Evolutionary conservation across 345 rosid genomes (phyloP).

Genomic region (Isatis tinctoria): DNA sequence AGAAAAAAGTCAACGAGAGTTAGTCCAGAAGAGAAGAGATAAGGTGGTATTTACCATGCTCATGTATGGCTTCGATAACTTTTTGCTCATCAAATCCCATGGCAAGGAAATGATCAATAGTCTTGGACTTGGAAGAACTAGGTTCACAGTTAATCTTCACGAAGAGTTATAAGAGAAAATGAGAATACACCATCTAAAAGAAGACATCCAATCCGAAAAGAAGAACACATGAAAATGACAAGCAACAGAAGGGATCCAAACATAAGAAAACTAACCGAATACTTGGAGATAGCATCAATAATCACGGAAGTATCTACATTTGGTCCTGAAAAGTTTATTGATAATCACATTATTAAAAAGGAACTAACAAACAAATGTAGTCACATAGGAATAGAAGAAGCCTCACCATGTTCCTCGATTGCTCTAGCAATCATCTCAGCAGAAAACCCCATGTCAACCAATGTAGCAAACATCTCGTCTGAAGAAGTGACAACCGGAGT

Average conservation of each 20-base stretch:
- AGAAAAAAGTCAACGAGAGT: not conserved
- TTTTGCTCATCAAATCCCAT: slow-evolving; percentile 72
- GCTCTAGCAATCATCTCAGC: slow-evolving; percentile 25
- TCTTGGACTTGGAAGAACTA: slow-evolving; percentile 52
- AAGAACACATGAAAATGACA: not conserved
- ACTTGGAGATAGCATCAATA: slow-evolving; percentile 25
- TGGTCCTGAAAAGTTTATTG: slow-evolving; percentile 5
- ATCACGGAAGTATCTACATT: slow-evolving; percentile 13
- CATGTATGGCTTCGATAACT: slow-evolving; percentile 56
- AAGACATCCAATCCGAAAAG: not conserved
- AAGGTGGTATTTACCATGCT: slow-evolving; percentile 47
- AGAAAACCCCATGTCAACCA: slow-evolving; percentile 26
- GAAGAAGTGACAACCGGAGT: slow-evolving; percentile 14
- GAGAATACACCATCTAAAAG: not conserved
- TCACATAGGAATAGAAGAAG: not conserved
- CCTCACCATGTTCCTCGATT: slow-evolving; percentile 25
- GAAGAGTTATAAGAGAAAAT: not conserved
- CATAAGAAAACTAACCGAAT: slow-evolving; percentile 10
- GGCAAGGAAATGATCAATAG: slow-evolving; percentile 50
- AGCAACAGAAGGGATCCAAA: not conserved
- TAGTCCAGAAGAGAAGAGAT: not conserved
- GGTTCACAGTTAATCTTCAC: slow-evolving; percentile 48
- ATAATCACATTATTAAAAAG: not conserved
- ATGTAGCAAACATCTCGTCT: slow-evolving; percentile 18
- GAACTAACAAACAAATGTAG: not conserved